Conservation (phyloP, 768 basidiomycete genomes). For the Auriscalpium microsporum region DNA sequence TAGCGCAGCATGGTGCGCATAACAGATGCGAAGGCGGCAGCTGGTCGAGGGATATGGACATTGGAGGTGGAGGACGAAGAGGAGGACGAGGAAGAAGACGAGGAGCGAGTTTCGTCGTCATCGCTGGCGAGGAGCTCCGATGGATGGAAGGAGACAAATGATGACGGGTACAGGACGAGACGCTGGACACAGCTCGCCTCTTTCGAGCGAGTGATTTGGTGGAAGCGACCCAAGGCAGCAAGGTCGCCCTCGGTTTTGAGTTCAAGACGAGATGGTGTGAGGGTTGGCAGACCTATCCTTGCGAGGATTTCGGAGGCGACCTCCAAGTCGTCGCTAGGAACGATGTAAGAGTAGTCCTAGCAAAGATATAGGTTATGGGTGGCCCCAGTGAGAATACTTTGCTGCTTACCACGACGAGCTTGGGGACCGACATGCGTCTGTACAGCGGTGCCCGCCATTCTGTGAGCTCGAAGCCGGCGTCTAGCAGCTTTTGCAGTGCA, state of each 20-base stretch:
- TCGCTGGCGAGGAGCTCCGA: constrained; percentile 26
- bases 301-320: background rate
- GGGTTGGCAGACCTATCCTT: background rate
- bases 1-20: constrained; percentile 25
- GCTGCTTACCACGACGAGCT: background rate
- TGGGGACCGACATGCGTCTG: background rate
- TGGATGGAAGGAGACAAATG: constrained; percentile 14
- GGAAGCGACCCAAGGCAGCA: background rate
- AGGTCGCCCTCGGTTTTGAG: background rate
- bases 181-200: background rate
- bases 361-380: background rate
- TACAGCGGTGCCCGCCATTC: background rate
- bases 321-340: background rate
- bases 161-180: background rate
- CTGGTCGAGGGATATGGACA: constrained; percentile 21
- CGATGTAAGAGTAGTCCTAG: background rate
- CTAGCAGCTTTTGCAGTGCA: background rate
- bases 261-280: background rate
- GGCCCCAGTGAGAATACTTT: background rate
- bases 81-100: too few relatives aligned
- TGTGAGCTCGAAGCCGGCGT: background rate
- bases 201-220: background rate
- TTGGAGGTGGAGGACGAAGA: background rate
- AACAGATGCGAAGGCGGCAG: constrained; percentile 28
- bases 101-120: background rate